Conservation (phyloP, 1,139 yeast species). For the Pichia sp. region DNA sequence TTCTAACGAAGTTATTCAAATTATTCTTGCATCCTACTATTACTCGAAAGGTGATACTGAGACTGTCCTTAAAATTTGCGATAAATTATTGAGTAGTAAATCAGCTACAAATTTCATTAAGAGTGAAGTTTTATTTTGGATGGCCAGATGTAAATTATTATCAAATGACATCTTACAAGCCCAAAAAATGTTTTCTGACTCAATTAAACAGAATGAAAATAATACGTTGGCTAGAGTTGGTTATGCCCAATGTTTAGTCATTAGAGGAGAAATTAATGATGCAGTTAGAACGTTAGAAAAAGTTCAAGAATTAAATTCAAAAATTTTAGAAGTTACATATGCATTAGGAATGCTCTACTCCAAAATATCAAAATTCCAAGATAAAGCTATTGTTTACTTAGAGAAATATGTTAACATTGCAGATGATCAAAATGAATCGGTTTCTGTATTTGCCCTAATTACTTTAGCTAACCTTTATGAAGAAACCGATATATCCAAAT, state of each 20-base stretch:
- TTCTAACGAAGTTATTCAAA: conserved; percentile 27
- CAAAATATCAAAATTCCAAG: conserved; percentile 25
- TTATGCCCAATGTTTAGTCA: conserved; percentile 77
- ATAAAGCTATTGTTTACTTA: conserved; percentile 56
- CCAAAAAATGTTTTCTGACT: conserved; percentile 64
- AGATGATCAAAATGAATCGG: conserved; percentile 52
- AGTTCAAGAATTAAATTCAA: conserved; percentile 59
- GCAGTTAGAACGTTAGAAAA: conserved; percentile 82
- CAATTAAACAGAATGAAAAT: conserved; percentile 56
- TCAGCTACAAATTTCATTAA: conserved; percentile 38
- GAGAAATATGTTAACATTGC: conserved; percentile 69
- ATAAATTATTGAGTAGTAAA: conserved; percentile 40
- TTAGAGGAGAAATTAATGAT: conserved; percentile 71
- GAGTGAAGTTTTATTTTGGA: conserved; percentile 84
- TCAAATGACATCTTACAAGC: conserved; percentile 55
- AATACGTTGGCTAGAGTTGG: conserved; percentile 73
- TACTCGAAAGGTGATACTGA: conserved; percentile 44
- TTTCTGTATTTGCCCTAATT: conserved; percentile 62
- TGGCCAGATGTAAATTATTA: conserved; percentile 69
- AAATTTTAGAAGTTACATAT: conserved; percentile 69
- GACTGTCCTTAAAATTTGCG: conserved; percentile 51
- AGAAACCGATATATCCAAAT: conserved; percentile 48
- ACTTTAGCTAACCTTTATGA: conserved; percentile 67
- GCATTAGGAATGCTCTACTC: conserved; percentile 72
- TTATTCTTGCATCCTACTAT: conserved; percentile 30